phyloP scores from a whole-genome alignment of 2,329 filamentous ascomycete genomes.

The Ophiocordyceps camponoti-saundersi region DNA sequence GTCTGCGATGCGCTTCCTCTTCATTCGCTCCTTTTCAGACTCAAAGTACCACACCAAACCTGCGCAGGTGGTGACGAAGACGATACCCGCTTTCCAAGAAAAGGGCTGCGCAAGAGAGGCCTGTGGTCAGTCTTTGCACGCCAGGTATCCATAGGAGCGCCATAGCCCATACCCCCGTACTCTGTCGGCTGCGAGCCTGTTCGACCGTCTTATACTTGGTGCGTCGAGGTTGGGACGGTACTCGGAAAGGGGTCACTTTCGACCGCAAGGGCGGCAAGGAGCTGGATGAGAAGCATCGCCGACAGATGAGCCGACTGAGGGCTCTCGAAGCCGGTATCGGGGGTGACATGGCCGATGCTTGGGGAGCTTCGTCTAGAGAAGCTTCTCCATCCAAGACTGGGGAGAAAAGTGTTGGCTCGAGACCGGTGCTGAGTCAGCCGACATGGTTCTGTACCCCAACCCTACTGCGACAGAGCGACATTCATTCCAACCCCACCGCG shows the following conservation, averaged over 20 bases:
- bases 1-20: slow-evolving; percentile 75
- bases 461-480: not conserved
- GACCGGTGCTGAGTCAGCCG: too few relatives aligned
- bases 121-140: not conserved
- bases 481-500: not conserved
- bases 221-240: slow-evolving; percentile 18
- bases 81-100: slow-evolving; percentile 73
- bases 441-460: too few relatives aligned
- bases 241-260: slow-evolving; percentile 15
- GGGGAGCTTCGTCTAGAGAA: not conserved
- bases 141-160: too few relatives aligned
- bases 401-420: too few relatives aligned
- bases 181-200: slow-evolving; percentile 40
- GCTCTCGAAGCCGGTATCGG: slow-evolving; percentile 17
- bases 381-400: too few relatives aligned
- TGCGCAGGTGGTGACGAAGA: slow-evolving; percentile 67
- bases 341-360: slow-evolving; percentile 19
- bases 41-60: slow-evolving; percentile 83
- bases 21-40: slow-evolving; percentile 80
- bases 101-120: slow-evolving; percentile 49
- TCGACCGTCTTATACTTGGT: slow-evolving; percentile 36
- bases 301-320: slow-evolving; percentile 12
- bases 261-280: slow-evolving; percentile 17
- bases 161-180: slow-evolving; percentile 29
- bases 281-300: slow-evolving; percentile 22